Conservation (phyloP, 768 basidiomycete genomes). For the Kwoniella sp. region DNA sequence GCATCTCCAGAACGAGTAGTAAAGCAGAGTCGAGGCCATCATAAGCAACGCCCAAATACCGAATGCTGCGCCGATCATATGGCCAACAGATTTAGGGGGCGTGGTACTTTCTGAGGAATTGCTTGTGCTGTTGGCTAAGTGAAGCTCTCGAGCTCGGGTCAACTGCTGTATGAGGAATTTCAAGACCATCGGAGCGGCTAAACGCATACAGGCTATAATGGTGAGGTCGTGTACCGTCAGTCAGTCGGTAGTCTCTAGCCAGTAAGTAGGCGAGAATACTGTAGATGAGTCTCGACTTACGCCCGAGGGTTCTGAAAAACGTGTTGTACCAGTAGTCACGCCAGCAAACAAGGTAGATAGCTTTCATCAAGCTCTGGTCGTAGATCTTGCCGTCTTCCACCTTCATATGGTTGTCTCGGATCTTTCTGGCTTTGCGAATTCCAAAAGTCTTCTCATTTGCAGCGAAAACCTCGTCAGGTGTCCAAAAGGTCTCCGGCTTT, state of each 20-base stretch:
- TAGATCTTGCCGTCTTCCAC: conserved; percentile 39
- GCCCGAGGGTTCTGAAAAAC: not conserved
- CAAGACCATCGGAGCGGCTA: conserved; percentile 31
- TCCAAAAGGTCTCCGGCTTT: not conserved
- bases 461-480: not conserved
- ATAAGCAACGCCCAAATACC: conserved; percentile 1
- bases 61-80: conserved; percentile 58
- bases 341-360: conserved; percentile 28
- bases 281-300: conserved; percentile 6
- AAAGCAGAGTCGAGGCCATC: not conserved
- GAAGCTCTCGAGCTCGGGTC: conserved; percentile 41
- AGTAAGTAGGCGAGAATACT: no score
- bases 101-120: conserved; percentile 5
- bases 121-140: conserved; percentile 52
- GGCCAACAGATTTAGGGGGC: conserved; percentile 61
- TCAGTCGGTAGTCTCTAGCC: no score
- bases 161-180: conserved; percentile 31
- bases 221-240: no score
- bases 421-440: conserved; percentile 29
- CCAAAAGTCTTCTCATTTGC: not conserved
- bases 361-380: conserved; percentile 39
- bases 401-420: conserved; percentile 28
- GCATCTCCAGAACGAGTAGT: not conserved
- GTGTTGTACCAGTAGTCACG: conserved; percentile 26
- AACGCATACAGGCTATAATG: conserved; percentile 10